Base-by-base conservation (phyloP, 495 filamentous ascomycete genomes). In the Talaromyces trachyspermus region DNA sequence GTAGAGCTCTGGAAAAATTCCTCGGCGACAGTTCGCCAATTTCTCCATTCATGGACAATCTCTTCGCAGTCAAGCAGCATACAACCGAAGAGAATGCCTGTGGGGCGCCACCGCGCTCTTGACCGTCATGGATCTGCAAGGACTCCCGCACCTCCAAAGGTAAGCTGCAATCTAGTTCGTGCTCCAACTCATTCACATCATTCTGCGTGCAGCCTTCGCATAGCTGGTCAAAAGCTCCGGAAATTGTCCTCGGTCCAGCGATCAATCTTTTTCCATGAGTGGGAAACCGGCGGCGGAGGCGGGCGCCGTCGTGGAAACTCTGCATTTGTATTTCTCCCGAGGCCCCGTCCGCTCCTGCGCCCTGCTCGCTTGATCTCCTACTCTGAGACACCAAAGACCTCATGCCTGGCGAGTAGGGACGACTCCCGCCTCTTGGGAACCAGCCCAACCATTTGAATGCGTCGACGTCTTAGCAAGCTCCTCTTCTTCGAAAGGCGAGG, bases 31-130 rank as follows among this genome's bases (percentile, higher is more conserved):
- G 77, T 80, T 54, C 85, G 82, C 92, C 92, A 99, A 59, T 95
- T 95, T 52, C 84, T 83, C 86, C 92, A 97, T 65, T 99, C 92
- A 65, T 95, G 86, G 5, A 97, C 83, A 43, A 99, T 95, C 63
- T 99, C 92, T 61, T 99, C 92, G 61, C 92, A 99, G 58, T 99
- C 92, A 37, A 99, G 77, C 36, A 97, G 72, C 92, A 99, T 99
- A 57, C 76, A 81, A 29, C 89, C 78, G 60, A 99, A 97, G 32
- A 99, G 79, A 47, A 96, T 81, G 49, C 92, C 92, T 0, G 92
- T 96, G 92, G 92, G 48, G 77, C 75, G 46, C 92, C 92, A 33
- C 87, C 87, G 38, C 94, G 84, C 65, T 99, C 92, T 66, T 99
- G 92, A 19, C 92, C 92, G 59, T 99, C 92, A 60, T 99, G 94